Percentiles rank a stretch among this genome's conserved stretches.
Evolutionary conservation across 176 grass and related monocot species (phyloP).

Genomic region (Lolium rigidum): DNA sequence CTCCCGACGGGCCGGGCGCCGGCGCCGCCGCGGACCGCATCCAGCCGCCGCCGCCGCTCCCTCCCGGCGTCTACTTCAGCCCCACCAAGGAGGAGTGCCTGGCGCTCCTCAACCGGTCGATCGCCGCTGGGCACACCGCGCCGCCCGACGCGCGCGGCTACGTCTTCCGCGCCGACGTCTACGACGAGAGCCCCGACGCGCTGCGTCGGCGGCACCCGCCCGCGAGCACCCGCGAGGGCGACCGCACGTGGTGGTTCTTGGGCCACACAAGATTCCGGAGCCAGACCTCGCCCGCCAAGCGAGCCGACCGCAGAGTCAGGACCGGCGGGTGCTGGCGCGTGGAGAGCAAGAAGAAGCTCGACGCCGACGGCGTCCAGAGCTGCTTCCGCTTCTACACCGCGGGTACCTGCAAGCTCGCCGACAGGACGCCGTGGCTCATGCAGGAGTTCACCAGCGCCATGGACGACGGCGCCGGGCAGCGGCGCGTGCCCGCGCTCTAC

Average conservation of each 20-base stretch:
- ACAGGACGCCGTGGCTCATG: slow-evolving; percentile 42
- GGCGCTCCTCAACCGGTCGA: neutral
- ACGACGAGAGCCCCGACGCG: neutral
- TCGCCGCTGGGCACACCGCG: neutral
- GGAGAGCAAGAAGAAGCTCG: neutral
- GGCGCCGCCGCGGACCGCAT: neutral
- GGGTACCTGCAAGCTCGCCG: too few relatives aligned
- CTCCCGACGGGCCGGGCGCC: neutral
- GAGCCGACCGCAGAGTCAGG: neutral
- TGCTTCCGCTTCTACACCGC: slow-evolving; percentile 9
- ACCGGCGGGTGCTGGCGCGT: slow-evolving; percentile 6
- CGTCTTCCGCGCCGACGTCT: slow-evolving; percentile 23
- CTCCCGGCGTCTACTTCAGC: slow-evolving; percentile 38
- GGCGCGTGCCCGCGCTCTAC: neutral
- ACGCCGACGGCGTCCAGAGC: neutral
- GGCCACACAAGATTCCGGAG: neutral
- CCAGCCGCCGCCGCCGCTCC: neutral
- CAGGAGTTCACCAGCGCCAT: slow-evolving; percentile 20
- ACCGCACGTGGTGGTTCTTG: slow-evolving; percentile 21
- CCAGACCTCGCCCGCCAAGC: neutral
- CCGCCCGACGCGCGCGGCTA: neutral
- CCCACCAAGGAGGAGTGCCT: neutral
- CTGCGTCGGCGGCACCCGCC: neutral
- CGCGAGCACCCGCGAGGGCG: neutral
- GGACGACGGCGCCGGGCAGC: neutral